Percentiles rank a stretch among this genome's conserved stretches.
Evolutionary conservation across 805 yeast species (phyloP).

Genomic region (Candida orba): DNA sequence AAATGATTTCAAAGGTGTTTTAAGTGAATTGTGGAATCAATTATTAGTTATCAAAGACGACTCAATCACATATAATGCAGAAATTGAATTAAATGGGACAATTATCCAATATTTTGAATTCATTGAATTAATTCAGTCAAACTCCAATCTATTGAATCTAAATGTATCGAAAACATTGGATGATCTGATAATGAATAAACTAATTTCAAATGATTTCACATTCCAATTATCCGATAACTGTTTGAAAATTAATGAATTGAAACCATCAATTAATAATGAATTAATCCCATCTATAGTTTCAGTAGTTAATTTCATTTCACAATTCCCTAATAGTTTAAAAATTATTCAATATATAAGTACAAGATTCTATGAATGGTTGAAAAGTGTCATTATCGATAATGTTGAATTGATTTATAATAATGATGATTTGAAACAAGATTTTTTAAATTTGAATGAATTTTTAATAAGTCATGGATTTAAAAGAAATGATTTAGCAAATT

Average conservation of each 20-base stretch:
- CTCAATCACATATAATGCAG: slow-evolving; percentile 11
- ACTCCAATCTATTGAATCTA: slow-evolving; percentile 6
- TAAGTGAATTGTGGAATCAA: slow-evolving; percentile 12
- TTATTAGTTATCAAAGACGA: slow-evolving; percentile 7
- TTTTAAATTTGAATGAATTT: slow-evolving; percentile 14
- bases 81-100: slow-evolving; percentile 16
- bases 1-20: neutral
- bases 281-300: slow-evolving; percentile 13
- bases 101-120: slow-evolving; percentile 10
- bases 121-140: slow-evolving; percentile 4
- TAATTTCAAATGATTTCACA: slow-evolving; percentile 3
- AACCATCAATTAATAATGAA: neutral
- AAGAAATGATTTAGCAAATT: slow-evolving; percentile 16
- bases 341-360: slow-evolving; percentile 18
- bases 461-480: slow-evolving; percentile 11
- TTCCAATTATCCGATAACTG: slow-evolving; percentile 6
- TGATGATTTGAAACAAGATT: slow-evolving; percentile 5
- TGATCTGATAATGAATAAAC: slow-evolving; percentile 6
- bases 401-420: slow-evolving; percentile 12
- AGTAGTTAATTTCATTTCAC: slow-evolving; percentile 14
- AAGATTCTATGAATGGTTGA: slow-evolving; percentile 17
- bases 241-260: neutral
- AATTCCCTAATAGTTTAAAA: slow-evolving; percentile 10
- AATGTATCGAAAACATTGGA: slow-evolving; percentile 16
- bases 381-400: slow-evolving; percentile 12